Conservation (phyloP, 306 rosid genomes). For the Vigna unguiculata region DNA sequence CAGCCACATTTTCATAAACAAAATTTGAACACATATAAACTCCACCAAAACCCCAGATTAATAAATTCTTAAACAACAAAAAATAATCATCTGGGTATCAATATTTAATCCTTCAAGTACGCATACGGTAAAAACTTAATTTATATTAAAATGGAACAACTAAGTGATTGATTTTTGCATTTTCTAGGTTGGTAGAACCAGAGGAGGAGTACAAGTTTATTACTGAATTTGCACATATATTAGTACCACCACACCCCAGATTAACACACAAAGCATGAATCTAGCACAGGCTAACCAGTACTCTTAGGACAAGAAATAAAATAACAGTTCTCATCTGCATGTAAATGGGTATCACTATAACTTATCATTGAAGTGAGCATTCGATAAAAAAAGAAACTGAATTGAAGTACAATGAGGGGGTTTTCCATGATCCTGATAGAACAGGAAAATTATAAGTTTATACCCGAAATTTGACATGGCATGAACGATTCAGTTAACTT, state of each 20-base stretch:
- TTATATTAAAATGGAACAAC: background rate
- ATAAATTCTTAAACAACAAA: background rate
- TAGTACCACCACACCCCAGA: background rate
- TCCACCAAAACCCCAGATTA: conserved; percentile 8
- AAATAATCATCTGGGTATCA: conserved; percentile 11
- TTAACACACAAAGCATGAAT: conserved; percentile 19
- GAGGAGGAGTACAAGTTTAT: background rate
- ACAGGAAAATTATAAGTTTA: background rate
- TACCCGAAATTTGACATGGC: conserved; percentile 3
- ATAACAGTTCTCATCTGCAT: conserved; percentile 1
- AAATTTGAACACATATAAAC: conserved; percentile 11
- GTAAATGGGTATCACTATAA: background rate
- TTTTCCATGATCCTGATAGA: background rate
- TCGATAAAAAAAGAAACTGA: background rate
- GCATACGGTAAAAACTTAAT: background rate
- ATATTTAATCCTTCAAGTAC: conserved; percentile 6
- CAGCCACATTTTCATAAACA: background rate
- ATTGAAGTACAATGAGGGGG: background rate
- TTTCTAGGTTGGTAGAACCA: background rate
- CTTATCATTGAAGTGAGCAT: background rate
- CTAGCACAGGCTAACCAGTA: background rate
- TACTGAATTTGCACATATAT: conserved; percentile 1
- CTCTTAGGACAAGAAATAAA: background rate
- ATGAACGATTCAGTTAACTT: background rate
- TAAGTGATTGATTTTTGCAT: background rate